phyloP scores from a whole-genome alignment of 2,329 filamentous ascomycete genomes.

The Neodidymelliopsis sp. region DNA sequence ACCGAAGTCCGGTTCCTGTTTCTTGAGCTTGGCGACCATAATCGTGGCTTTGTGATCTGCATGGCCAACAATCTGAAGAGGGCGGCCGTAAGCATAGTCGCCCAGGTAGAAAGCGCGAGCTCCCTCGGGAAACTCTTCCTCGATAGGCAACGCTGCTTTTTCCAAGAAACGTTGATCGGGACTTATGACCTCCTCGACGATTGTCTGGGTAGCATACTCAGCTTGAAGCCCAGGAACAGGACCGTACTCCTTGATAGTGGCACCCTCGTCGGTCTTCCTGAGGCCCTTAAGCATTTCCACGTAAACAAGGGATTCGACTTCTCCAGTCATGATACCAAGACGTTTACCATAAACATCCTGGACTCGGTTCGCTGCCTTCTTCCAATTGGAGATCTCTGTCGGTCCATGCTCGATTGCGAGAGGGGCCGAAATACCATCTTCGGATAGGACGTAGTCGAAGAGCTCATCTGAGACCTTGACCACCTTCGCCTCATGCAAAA shows the following conservation, averaged over 20 bases:
- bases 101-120: conserved; percentile 92
- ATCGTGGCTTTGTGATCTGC: conserved; percentile 78
- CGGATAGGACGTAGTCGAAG: conserved; percentile 81
- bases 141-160: conserved; percentile 82
- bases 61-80: conserved; percentile 82
- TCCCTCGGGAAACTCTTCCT: conserved; percentile 86
- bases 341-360: conserved; percentile 91
- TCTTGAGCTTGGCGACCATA: conserved; percentile 74
- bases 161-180: conserved; percentile 95
- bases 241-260: conserved; percentile 91
- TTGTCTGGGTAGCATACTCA: conserved; percentile 87
- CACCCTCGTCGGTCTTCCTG: conserved; percentile 87
- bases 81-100: conserved; percentile 89
- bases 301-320: conserved; percentile 87
- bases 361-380: conserved; percentile 81
- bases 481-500: conserved; percentile 92
- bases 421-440: conserved; percentile 68
- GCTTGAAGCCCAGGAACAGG: conserved; percentile 84
- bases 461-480: conserved; percentile 89
- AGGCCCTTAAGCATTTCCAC: conserved; percentile 95
- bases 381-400: conserved; percentile 81
- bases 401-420: conserved; percentile 74
- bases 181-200: conserved; percentile 89
- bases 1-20: conserved; percentile 82
- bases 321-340: conserved; percentile 84